These are phyloP conservation scores for Durusdinium trenchii DNA, from an alignment of 73 alveolate species.

Conservation along the genomic window DNA sequence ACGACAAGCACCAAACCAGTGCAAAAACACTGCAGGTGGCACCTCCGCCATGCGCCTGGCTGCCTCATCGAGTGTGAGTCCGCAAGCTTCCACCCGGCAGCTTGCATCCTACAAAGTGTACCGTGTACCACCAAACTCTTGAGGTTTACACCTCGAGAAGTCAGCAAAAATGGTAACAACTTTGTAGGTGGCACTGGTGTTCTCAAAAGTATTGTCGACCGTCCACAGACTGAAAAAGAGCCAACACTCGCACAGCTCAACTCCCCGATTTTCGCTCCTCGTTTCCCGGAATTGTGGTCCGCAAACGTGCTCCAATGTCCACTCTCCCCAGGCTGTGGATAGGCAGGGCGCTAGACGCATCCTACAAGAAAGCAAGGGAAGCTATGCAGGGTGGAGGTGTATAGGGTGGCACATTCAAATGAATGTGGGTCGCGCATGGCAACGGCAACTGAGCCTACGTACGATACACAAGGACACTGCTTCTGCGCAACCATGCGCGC, in stretches of 20 bases:
- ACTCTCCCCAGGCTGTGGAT: constrained; percentile 66
- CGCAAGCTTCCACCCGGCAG: background rate
- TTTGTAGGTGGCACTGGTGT: no score
- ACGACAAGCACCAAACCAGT: background rate
- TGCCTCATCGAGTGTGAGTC: background rate
- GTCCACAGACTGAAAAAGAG: background rate
- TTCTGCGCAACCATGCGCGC: no score
- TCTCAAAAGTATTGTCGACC: background rate
- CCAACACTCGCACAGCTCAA: background rate
- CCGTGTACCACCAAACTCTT: background rate
- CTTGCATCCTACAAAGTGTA: background rate
- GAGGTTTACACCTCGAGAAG: no score
- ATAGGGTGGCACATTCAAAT: background rate
- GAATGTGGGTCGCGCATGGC: no score
- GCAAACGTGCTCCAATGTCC: background rate
- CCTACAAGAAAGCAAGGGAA: background rate
- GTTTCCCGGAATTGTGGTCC: constrained; percentile 14
- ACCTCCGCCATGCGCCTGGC: background rate
- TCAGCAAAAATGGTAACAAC: no score
- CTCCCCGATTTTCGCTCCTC: background rate
- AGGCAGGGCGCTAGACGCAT: background rate
- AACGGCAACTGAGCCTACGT: no score
- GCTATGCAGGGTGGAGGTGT: background rate
- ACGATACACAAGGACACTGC: no score
- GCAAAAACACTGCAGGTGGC: background rate